Base-by-base conservation (phyloP, 2,329 filamentous ascomycete species). In the Paecilomyces dactylethromorphus region DNA sequence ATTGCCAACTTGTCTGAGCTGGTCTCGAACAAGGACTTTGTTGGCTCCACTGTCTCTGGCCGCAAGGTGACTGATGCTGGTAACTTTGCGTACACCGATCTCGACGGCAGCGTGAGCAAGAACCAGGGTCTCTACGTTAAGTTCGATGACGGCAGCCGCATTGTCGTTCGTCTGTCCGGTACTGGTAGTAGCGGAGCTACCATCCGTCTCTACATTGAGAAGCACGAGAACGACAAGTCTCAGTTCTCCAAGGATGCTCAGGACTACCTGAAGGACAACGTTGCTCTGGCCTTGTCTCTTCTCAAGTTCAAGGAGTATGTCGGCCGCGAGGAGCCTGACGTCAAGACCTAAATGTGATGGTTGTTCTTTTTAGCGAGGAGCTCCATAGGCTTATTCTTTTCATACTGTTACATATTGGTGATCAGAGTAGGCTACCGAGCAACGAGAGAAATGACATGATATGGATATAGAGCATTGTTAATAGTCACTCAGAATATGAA, bases 1-100 rank as follows among this genome's bases (percentile, higher is more conserved):
- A 89, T 96, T 53, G 87, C 85, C 58, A 87, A 91, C 69, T 83
- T 99, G 70, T 84, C 87, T 69, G 87, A 88, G 64, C 83, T 96
- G 65, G 90, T 97, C 68, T 86, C 86, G 58, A 83, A 84, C 74
- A 82, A 83, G 70, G 77, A 77, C 65, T 97, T 97, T 69, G 81
- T 97, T 56, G 92, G 92, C 66, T 94, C 90, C 69, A 88, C 85
- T 67, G 83, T 97, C 67, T 83, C 84, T 64, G 91, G 90, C 64
- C 90, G 89, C 74, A 96, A 91, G 71, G 91, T 97, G 51, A 81
- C 86, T 55, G 90, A 95, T 68, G 93, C 92, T 6, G 94, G 92
- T 65, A 92, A 99, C 83, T 99, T 99, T 78, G 91, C 91, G 32
- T 99, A 99, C 84, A 97, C 91, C 8, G 94, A 99, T 72, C 87